Conservation (phyloP, 495 filamentous ascomycete genomes). For the Hyaloscypha finlandica region DNA sequence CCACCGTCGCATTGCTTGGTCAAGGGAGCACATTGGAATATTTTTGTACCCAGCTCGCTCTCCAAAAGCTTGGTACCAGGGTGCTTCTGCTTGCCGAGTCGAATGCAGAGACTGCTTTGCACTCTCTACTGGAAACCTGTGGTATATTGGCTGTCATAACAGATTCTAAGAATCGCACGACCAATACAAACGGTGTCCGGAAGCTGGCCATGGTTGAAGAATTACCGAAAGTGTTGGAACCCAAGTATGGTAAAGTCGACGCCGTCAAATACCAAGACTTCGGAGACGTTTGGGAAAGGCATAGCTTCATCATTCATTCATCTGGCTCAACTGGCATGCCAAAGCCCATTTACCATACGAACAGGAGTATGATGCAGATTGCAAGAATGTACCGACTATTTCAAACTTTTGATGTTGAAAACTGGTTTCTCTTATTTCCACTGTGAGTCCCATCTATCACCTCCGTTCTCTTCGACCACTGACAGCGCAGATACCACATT, state of each 20-base stretch:
- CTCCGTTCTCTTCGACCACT: not conserved
- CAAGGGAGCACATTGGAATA: constrained; percentile 30
- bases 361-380: constrained; percentile 36
- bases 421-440: constrained; percentile 35
- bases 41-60: constrained; percentile 31
- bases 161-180: constrained; percentile 24
- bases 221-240: constrained; percentile 4
- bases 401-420: constrained; percentile 28
- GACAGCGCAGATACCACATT: constrained; percentile 30
- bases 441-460: constrained; percentile 21
- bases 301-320: constrained; percentile 34
- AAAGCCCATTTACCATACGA: constrained; percentile 35
- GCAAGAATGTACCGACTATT: constrained; percentile 35
- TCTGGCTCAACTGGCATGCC: constrained; percentile 35
- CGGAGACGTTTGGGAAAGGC: constrained; percentile 33
- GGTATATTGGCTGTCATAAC: constrained; percentile 29
- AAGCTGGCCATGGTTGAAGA: constrained; percentile 25
- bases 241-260: constrained; percentile 18
- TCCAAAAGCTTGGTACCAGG: constrained; percentile 33
- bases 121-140: constrained; percentile 28
- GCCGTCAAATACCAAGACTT: constrained; percentile 31
- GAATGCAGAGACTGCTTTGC: constrained; percentile 28
- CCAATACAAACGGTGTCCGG: constrained; percentile 24
- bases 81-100: constrained; percentile 32
- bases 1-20: constrained; percentile 31